Percentiles rank a stretch among this genome's conserved stretches.
Conservation (phyloP, 441 rosid species). For the Sinapis alba region DNA sequence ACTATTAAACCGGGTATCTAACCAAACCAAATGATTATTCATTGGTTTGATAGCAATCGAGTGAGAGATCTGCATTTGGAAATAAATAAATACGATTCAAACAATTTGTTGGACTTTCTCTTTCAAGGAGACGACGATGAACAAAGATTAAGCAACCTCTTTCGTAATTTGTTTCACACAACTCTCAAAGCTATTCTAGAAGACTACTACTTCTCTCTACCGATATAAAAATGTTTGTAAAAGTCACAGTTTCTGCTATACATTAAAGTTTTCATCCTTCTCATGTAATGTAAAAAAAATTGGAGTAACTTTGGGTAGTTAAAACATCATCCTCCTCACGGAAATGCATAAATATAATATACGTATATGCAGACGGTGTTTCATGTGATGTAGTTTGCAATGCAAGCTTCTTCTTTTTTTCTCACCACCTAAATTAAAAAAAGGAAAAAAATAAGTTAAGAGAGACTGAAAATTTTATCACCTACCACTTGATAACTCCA, state of each 20-base stretch:
- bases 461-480: neutral
- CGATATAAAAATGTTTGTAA: neutral
- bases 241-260: neutral
- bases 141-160: slow-evolving; percentile 40
- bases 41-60: neutral
- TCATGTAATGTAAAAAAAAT: neutral
- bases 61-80: neutral
- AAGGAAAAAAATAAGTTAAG: neutral
- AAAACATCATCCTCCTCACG: neutral
- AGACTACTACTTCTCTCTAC: slow-evolving; percentile 10
- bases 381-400: slow-evolving; percentile 25
- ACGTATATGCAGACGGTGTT: slow-evolving; percentile 13
- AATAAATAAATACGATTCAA: slow-evolving; percentile 15
- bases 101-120: slow-evolving; percentile 31
- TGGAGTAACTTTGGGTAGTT: neutral
- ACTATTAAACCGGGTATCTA: neutral
- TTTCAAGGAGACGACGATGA: slow-evolving; percentile 33
- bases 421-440: neutral
- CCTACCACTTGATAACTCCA: slow-evolving; percentile 43
- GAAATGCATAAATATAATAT: neutral
- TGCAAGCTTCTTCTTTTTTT: slow-evolving; percentile 30
- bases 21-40: slow-evolving; percentile 7
- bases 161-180: slow-evolving; percentile 25
- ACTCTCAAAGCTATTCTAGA: slow-evolving; percentile 30
- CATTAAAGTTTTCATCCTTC: neutral